Conservation (phyloP, 2,329 filamentous ascomycete genomes). For the Atkinsonella hypoxylon region DNA sequence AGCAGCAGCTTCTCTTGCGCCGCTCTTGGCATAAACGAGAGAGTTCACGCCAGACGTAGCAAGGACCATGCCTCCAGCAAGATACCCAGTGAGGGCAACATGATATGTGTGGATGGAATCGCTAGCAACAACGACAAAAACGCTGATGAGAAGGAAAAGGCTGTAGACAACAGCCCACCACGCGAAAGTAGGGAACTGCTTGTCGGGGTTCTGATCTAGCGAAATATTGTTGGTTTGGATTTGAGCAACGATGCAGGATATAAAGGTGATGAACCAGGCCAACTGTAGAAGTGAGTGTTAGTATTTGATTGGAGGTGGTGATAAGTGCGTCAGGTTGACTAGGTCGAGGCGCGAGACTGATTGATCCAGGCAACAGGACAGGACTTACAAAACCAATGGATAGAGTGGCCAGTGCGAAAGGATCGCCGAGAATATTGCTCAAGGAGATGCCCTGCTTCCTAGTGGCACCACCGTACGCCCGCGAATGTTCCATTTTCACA, state of each 20-base stretch:
- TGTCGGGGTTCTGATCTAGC: constrained; percentile 11
- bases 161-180: constrained; percentile 90
- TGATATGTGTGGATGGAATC: constrained; percentile 81
- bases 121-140: constrained; percentile 73
- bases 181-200: constrained; percentile 66
- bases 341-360: background rate
- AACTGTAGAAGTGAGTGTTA: constrained; percentile 42
- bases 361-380: background rate
- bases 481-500: constrained; percentile 67
- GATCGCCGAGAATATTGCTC: constrained; percentile 89
- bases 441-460: constrained; percentile 53
- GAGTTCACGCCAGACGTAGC: constrained; percentile 78
- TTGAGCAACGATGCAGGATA: constrained; percentile 68
- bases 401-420: constrained; percentile 86
- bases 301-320: background rate
- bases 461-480: constrained; percentile 38
- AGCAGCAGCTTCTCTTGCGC: constrained; percentile 70
- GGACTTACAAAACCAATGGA: constrained; percentile 80
- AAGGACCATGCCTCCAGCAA: constrained; percentile 72
- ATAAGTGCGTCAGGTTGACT: background rate
- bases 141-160: constrained; percentile 68
- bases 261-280: constrained; percentile 88
- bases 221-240: constrained; percentile 28
- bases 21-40: constrained; percentile 64
- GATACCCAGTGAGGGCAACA: constrained; percentile 80